Conservation (phyloP, 306 rosid genomes). For the Potentilla sterilis region DNA sequence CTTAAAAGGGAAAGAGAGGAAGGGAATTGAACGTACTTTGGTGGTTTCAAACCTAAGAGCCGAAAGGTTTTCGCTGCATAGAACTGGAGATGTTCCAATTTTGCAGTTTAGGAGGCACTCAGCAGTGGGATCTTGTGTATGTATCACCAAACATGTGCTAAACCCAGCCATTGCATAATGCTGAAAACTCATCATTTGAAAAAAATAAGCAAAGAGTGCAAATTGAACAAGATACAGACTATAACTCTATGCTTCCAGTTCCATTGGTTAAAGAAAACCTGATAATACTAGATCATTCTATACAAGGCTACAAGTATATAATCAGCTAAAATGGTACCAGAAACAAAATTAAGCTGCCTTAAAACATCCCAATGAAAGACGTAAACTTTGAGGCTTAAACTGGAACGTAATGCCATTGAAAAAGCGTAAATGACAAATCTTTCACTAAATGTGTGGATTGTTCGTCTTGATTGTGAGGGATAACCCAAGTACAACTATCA, state of each 20-base stretch:
- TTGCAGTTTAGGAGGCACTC: constrained; percentile 77
- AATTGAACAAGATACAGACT: not conserved
- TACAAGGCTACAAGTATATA: not conserved
- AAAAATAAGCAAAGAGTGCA: not conserved
- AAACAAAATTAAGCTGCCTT: not conserved
- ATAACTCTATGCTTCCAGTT: not conserved
- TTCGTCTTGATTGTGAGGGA: not conserved
- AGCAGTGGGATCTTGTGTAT: constrained; percentile 80
- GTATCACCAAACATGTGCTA: constrained; percentile 80
- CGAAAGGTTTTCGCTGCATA: constrained; percentile 68
- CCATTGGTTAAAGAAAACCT: not conserved
- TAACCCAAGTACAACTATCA: not conserved
- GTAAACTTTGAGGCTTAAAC: not conserved
- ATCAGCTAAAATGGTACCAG: not conserved
- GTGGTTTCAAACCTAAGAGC: constrained; percentile 94
- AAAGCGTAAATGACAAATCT: not conserved
- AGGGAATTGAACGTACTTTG: constrained; percentile 52
- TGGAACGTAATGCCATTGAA: not conserved
- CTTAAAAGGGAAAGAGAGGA: constrained; percentile 2
- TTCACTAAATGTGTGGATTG: not conserved
- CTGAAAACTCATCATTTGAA: constrained; percentile 40
- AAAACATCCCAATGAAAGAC: not conserved
- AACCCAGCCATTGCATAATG: constrained; percentile 86
- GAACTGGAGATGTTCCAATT: constrained; percentile 68
- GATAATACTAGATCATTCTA: not conserved